Conservation (phyloP, 139 green algal species). For the Nannochloris sp. region DNA sequence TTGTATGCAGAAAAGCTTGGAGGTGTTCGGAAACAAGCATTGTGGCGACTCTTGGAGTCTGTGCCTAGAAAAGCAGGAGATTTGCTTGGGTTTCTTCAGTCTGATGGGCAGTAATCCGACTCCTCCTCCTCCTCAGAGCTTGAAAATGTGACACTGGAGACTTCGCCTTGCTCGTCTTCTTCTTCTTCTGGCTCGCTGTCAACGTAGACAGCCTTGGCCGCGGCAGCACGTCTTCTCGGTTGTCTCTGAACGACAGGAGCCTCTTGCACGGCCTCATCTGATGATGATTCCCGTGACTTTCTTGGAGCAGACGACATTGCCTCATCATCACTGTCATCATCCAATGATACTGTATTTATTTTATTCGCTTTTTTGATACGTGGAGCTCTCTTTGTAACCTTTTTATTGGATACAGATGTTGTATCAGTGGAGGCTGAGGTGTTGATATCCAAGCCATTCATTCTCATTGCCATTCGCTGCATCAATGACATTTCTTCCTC, state of each 20-base stretch:
- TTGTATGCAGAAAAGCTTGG: conserved; percentile 16
- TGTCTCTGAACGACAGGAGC: background rate
- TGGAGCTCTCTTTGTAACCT: background rate
- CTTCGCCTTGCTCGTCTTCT: conserved; percentile 2
- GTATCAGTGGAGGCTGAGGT: background rate
- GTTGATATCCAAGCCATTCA: conserved; percentile 21
- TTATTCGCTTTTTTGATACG: background rate
- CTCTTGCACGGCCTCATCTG: background rate
- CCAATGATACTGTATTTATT: background rate
- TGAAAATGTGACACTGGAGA: background rate
- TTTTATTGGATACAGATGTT: background rate
- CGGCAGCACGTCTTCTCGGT: background rate
- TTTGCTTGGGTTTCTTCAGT: conserved; percentile 11
- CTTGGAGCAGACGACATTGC: background rate
- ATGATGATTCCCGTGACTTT: too few species aligned
- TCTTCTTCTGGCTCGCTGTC: conserved; percentile 17
- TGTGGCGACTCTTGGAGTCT: conserved; percentile 9
- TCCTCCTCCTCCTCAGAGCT: conserved; percentile 17
- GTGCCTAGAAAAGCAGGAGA: background rate
- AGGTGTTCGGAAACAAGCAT: conserved; percentile 8
- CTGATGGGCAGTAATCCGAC: conserved; percentile 20
- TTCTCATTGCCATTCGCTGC: conserved; percentile 32
- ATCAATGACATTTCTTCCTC: conserved; percentile 32
- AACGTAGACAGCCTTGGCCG: conserved; percentile 9
- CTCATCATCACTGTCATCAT: conserved; percentile 7